phyloP scores from a whole-genome alignment of 1,284 basidiomycete species.

The Wallemia mellicola region DNA sequence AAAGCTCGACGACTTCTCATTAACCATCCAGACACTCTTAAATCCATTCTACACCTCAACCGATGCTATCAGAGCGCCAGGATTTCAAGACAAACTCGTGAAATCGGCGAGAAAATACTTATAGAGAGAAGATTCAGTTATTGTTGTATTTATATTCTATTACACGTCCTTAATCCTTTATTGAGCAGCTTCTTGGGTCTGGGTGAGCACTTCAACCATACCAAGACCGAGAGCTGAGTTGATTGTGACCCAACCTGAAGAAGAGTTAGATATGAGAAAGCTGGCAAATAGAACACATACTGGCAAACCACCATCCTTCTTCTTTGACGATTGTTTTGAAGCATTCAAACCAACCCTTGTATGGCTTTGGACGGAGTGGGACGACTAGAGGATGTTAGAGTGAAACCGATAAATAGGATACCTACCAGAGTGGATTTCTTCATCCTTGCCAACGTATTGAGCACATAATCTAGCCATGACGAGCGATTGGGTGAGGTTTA shows the following conservation, averaged over 20 bases:
- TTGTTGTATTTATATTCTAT: too few species aligned
- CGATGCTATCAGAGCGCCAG: background rate
- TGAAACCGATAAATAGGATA: background rate
- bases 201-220: background rate
- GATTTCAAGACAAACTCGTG: background rate
- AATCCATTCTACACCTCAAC: background rate
- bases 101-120: background rate
- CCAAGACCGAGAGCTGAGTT: slow-evolving; percentile 1
- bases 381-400: background rate
- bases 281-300: background rate
- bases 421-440: background rate
- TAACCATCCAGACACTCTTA: background rate
- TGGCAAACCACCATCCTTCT: background rate
- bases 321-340: background rate
- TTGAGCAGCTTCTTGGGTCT: background rate
- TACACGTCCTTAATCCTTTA: background rate
- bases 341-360: background rate
- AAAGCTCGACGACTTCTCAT: background rate
- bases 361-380: background rate
- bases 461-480: background rate
- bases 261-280: background rate
- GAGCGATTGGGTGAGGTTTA: background rate
- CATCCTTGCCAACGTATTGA: background rate
- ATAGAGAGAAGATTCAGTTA: too few species aligned
- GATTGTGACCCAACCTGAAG: background rate